A percentile compares a stretch with the other conserved stretches of the same genome.
These are phyloP conservation scores for Trypanosoma boissoni DNA, from an alignment of 208 protist genomes.

Conservation along the genomic window DNA sequence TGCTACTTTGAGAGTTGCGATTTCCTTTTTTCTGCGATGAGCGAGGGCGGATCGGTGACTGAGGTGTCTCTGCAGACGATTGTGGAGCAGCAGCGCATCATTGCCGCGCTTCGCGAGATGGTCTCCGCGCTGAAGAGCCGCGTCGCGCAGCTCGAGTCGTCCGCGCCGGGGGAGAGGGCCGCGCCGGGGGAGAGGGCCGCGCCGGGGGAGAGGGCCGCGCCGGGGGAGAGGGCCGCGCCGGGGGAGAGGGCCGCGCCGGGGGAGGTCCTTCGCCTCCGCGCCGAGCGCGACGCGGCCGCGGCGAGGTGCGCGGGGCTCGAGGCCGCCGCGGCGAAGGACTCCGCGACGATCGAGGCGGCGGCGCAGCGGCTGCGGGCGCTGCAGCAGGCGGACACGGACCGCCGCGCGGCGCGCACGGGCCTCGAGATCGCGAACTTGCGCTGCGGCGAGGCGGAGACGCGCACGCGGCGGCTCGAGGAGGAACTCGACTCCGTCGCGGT, in stretches of 20 bases:
- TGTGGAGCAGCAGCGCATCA: constrained; percentile 68
- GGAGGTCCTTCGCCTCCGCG: not conserved
- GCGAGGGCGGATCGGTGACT: constrained; percentile 11
- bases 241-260: too few species aligned
- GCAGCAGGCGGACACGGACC: constrained; percentile 18
- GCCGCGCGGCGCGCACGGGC: constrained; percentile 18
- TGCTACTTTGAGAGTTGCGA: not conserved
- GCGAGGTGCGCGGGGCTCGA: constrained; percentile 20
- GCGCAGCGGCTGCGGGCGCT: constrained; percentile 2
- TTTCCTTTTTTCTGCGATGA: not conserved
- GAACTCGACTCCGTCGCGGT: constrained; percentile 24
- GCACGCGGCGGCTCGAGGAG: constrained; percentile 21
- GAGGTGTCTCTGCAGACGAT: constrained; percentile 55
- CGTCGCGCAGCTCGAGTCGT: constrained; percentile 22
- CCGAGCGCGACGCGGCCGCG: constrained; percentile 25
- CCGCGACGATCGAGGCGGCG: constrained; percentile 8
- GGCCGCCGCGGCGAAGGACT: constrained; percentile 11
- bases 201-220: too few species aligned
- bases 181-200: too few species aligned
- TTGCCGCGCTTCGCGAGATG: constrained; percentile 56
- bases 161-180: not conserved
- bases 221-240: too few species aligned
- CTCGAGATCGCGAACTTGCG: constrained; percentile 25
- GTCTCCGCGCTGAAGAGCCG: constrained; percentile 41
- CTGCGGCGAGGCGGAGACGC: constrained; percentile 24